These are phyloP conservation scores for Zhuliangozyma parablackwelliae DNA, from an alignment of 1,139 yeast genomes.

Conservation along the genomic window DNA sequence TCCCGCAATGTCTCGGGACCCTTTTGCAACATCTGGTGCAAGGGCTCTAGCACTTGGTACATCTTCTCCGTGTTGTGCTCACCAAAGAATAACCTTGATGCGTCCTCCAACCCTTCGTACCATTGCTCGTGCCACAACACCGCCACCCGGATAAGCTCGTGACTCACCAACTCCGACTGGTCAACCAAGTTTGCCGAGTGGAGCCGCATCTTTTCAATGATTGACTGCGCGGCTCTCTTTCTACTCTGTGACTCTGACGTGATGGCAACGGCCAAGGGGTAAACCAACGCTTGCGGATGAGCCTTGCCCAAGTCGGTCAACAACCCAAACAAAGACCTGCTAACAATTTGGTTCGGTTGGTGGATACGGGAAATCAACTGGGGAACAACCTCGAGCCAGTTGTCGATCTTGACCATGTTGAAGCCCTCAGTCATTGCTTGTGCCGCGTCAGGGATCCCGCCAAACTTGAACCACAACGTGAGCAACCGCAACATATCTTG, in stretches of 20 bases:
- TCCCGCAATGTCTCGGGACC: conserved; percentile 95
- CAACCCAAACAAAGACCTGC: conserved; percentile 72
- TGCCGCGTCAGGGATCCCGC: conserved; percentile 89
- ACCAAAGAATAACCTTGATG: conserved; percentile 88
- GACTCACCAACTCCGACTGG: conserved; percentile 92
- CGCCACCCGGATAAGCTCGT: conserved; percentile 89
- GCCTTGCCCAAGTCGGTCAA: conserved; percentile 87
- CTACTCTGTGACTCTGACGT: conserved; percentile 88
- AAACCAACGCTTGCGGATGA: conserved; percentile 95
- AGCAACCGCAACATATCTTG: conserved; percentile 89
- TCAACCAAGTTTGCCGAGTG: conserved; percentile 83
- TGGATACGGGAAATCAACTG: conserved; percentile 95
- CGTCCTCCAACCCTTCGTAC: conserved; percentile 98
- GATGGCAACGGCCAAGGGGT: conserved; percentile 93
- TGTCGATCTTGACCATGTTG: conserved; percentile 81
- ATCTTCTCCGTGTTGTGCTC: conserved; percentile 93
- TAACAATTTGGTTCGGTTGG: conserved; percentile 85
- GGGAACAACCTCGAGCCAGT: conserved; percentile 94
- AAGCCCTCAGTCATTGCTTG: conserved; percentile 90
- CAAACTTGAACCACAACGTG: conserved; percentile 94
- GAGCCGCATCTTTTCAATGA: conserved; percentile 85
- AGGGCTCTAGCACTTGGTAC: conserved; percentile 87
- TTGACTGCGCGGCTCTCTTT: conserved; percentile 86
- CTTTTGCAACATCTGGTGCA: conserved; percentile 74
- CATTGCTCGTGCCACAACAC: conserved; percentile 97